Percentiles rank a stretch among this genome's conserved stretches.
These are phyloP conservation scores for Akanthomyces muscarius DNA, from an alignment of 2,329 filamentous ascomycete species.

Conservation along the genomic window DNA sequence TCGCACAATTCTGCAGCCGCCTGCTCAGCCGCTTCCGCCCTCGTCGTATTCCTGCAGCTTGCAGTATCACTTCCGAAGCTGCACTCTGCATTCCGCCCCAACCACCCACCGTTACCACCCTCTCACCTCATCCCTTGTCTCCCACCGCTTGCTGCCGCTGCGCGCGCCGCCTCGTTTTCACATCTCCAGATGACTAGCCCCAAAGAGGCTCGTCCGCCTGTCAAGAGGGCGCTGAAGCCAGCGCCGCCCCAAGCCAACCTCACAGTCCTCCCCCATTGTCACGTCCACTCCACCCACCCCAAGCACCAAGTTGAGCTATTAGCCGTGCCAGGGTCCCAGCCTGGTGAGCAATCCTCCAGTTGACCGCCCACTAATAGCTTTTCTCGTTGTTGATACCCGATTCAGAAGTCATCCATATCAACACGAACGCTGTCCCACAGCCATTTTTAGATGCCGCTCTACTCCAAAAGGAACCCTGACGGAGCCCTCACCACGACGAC, in stretches of 20 bases:
- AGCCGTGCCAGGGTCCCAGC: conserved; percentile 18
- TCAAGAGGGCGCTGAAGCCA: conserved; percentile 16
- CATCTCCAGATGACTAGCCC: conserved; percentile 18
- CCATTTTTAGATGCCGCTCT: conserved; percentile 22
- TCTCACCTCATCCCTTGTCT: not conserved
- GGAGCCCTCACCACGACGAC: not conserved
- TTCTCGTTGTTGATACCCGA: not conserved
- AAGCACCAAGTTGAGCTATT: conserved; percentile 13
- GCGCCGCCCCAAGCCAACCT: conserved; percentile 3
- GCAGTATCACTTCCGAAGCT: conserved; percentile 10
- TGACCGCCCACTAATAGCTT: conserved; percentile 5
- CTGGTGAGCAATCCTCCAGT: conserved; percentile 14
- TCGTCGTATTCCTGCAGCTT: conserved; percentile 1
- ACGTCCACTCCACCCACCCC: conserved; percentile 16
- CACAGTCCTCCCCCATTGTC: not conserved
- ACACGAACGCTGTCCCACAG: conserved; percentile 22
- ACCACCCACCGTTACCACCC: not conserved
- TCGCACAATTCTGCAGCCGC: not conserved
- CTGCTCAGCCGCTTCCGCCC: not conserved
- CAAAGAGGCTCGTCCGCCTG: conserved; percentile 16
- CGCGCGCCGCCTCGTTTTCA: conserved; percentile 10
- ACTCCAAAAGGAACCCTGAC: conserved; percentile 14
- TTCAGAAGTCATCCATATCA: conserved; percentile 19
- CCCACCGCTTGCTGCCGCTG: not conserved
- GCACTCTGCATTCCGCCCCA: conserved; percentile 1